phyloP scores from a whole-genome alignment of 352 stramenopile species.

The Phytophthora constricta region DNA sequence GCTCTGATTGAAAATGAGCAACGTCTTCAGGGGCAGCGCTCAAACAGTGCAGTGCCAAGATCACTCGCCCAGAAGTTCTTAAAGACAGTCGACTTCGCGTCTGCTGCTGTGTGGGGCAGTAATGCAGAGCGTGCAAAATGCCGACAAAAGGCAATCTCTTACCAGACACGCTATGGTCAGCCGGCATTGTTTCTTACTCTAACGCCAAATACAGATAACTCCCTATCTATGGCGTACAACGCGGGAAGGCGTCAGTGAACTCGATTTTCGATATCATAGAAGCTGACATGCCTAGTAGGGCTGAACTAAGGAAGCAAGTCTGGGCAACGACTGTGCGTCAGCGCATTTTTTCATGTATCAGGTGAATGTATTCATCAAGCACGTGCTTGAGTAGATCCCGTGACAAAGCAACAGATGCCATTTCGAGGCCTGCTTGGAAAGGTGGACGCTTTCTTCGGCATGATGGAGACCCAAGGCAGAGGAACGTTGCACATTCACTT shows the following conservation, averaged over 20 bases:
- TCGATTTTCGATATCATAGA: background rate
- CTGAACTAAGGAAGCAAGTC: background rate
- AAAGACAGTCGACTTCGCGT: too few species aligned
- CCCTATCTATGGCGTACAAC: background rate
- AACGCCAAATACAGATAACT: background rate
- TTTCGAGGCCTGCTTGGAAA: background rate
- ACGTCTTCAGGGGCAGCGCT: too few species aligned
- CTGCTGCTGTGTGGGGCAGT: constrained; percentile 21
- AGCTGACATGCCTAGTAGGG: background rate
- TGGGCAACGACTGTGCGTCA: constrained; percentile 6
- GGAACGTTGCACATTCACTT: constrained; percentile 8
- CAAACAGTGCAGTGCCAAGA: too few species aligned
- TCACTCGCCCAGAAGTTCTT: too few species aligned
- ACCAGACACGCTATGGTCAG: constrained; percentile 18
- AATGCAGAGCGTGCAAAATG: constrained; percentile 22
- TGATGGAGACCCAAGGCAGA: constrained; percentile 12
- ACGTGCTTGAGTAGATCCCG: constrained; percentile 1
- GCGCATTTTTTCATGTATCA: background rate
- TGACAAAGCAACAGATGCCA: background rate
- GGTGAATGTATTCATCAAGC: constrained; percentile 5
- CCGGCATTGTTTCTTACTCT: background rate
- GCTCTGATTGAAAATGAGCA: too few species aligned
- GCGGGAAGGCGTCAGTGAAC: background rate
- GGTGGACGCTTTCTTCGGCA: constrained; percentile 4
- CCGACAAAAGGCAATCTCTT: constrained; percentile 25